Evolutionary conservation across 331 rosid species (phyloP).

Genomic region (Erythrophleum ivorense): DNA sequence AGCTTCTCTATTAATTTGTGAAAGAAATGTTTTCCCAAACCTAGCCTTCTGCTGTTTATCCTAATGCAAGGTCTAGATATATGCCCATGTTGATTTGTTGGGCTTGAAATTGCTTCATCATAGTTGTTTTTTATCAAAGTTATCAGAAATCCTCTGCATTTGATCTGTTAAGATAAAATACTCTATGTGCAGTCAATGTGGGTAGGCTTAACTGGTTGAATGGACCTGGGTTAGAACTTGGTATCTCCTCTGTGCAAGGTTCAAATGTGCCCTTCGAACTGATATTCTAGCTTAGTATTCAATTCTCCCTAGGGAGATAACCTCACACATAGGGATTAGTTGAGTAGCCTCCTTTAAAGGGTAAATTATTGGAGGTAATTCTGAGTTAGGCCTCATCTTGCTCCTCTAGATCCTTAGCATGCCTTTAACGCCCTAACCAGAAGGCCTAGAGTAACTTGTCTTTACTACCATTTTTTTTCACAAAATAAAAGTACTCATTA

Average conservation of each 20-base stretch:
- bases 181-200: background rate
- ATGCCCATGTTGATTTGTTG: background rate
- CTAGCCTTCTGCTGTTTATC: background rate
- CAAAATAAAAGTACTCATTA: background rate
- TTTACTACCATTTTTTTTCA: background rate
- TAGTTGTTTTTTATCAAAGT: background rate
- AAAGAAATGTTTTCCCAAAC: background rate
- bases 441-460: background rate
- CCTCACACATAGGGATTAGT: background rate
- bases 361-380: background rate
- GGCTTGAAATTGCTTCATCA: background rate
- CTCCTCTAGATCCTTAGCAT: too few relatives aligned
- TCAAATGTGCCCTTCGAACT: background rate
- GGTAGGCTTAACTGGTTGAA: background rate
- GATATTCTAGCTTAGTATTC: background rate
- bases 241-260: background rate
- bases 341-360: background rate
- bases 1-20: constrained; percentile 1
- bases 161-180: background rate
- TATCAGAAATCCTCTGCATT: background rate
- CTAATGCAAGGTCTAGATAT: background rate
- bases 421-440: background rate
- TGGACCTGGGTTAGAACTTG: background rate
- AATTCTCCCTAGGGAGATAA: background rate
- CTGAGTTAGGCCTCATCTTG: background rate